phyloP scores from a whole-genome alignment of 306 rosid genomes.

The Prunus mume region DNA sequence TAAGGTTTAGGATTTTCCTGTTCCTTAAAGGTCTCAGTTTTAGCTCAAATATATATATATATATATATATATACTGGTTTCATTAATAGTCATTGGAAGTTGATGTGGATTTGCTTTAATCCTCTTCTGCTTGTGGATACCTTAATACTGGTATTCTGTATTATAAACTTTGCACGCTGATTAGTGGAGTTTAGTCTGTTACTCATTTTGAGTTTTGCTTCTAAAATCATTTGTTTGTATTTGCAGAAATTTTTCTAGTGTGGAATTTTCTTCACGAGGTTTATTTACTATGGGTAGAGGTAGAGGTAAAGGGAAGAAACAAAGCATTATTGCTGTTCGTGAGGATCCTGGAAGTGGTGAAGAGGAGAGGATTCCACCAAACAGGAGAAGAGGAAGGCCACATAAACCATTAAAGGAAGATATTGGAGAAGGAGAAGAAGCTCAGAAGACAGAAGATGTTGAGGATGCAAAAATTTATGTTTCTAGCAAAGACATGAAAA shows the following conservation, averaged over 20 bases:
- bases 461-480: slow-evolving; percentile 39
- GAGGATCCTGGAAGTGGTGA: slow-evolving; percentile 57
- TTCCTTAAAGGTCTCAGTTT: slow-evolving; percentile 16
- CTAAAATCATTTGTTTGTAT: slow-evolving; percentile 21
- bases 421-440: slow-evolving; percentile 41
- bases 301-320: slow-evolving; percentile 71
- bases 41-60: not conserved
- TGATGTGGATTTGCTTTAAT: not conserved
- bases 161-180: slow-evolving; percentile 12
- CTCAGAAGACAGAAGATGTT: slow-evolving; percentile 47
- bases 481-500: slow-evolving; percentile 40
- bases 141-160: not conserved
- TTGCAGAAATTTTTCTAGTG: slow-evolving; percentile 32
- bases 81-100: not conserved
- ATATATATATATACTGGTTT: slow-evolving; percentile 10
- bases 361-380: slow-evolving; percentile 50
- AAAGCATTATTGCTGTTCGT: slow-evolving; percentile 30
- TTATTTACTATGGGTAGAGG: slow-evolving; percentile 61
- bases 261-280: slow-evolving; percentile 16
- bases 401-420: slow-evolving; percentile 50
- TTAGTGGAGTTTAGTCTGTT: slow-evolving; percentile 10
- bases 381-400: slow-evolving; percentile 60
- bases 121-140: slow-evolving; percentile 3
- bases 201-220: slow-evolving; percentile 20
- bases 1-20: slow-evolving; percentile 11